phyloP scores from a whole-genome alignment of 805 yeast genomes.

The Nematodospora valgi region DNA sequence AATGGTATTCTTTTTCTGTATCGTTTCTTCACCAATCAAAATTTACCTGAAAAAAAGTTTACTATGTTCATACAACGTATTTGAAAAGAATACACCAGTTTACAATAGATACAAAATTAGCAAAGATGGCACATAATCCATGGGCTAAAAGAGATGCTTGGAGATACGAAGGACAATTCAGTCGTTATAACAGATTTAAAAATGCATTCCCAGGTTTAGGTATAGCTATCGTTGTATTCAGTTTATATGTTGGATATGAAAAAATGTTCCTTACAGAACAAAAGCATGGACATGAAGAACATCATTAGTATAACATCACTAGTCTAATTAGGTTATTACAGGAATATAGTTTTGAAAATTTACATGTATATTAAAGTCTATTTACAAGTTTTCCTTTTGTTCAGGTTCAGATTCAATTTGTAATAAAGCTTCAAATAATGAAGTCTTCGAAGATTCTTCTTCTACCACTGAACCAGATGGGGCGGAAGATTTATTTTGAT shows the following conservation, averaged over 20 bases:
- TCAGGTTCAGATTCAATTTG: slow-evolving; percentile 5
- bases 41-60: not conserved
- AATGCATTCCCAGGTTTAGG: slow-evolving; percentile 80
- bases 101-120: not conserved
- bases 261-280: slow-evolving; percentile 41
- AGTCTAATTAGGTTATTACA: not conserved
- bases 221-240: slow-evolving; percentile 72
- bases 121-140: slow-evolving; percentile 27
- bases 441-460: slow-evolving; percentile 10
- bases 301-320: slow-evolving; percentile 21
- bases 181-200: slow-evolving; percentile 63
- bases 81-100: not conserved
- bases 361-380: slow-evolving; percentile 1
- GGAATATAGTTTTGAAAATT: not conserved
- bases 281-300: slow-evolving; percentile 25
- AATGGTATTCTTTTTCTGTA: too few relatives aligned
- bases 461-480: slow-evolving; percentile 20
- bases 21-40: slow-evolving; percentile 6
- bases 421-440: slow-evolving; percentile 16
- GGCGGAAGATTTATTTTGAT: slow-evolving; percentile 20
- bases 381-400: slow-evolving; percentile 1
- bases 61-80: not conserved
- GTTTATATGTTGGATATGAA: slow-evolving; percentile 61
- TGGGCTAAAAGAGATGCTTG: slow-evolving; percentile 79
- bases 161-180: slow-evolving; percentile 83